These are phyloP conservation scores for Suhomyces atakaporum DNA, from an alignment of 1,139 yeast genomes.

Conservation along the genomic window DNA sequence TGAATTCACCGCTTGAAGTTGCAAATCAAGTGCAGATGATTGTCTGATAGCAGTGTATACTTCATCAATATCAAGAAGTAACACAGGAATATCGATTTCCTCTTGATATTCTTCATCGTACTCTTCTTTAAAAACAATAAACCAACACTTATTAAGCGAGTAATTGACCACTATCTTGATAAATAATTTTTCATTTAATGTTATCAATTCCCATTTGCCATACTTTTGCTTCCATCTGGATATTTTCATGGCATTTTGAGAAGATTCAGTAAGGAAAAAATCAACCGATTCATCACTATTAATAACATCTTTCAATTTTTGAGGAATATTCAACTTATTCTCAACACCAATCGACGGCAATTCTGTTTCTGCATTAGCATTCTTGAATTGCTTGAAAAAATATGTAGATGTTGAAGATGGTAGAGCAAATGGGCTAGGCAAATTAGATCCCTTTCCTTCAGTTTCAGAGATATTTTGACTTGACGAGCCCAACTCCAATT, in stretches of 20 bases:
- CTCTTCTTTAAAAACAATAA: conserved; percentile 46
- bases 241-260: conserved; percentile 41
- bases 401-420: conserved; percentile 48
- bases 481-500: conserved; percentile 3
- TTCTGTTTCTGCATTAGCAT: conserved; percentile 8
- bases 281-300: conserved; percentile 45
- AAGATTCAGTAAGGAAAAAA: conserved; percentile 37
- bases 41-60: conserved; percentile 29
- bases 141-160: conserved; percentile 37
- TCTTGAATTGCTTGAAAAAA: conserved; percentile 34
- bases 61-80: conserved; percentile 34
- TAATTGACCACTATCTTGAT: conserved; percentile 43
- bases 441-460: conserved; percentile 16
- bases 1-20: conserved; percentile 35
- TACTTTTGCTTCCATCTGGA: conserved; percentile 47
- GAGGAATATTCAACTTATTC: conserved; percentile 32
- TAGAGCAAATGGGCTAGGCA: conserved; percentile 47
- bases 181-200: conserved; percentile 38
- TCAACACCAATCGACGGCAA: conserved; percentile 9
- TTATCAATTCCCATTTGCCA: conserved; percentile 52
- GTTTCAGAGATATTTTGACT: not conserved
- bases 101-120: conserved; percentile 33
- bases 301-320: conserved; percentile 38
- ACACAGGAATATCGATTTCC: conserved; percentile 38
- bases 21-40: conserved; percentile 46